phyloP scores from a whole-genome alignment of 805 yeast species.

The Lipomyces orientalis region DNA sequence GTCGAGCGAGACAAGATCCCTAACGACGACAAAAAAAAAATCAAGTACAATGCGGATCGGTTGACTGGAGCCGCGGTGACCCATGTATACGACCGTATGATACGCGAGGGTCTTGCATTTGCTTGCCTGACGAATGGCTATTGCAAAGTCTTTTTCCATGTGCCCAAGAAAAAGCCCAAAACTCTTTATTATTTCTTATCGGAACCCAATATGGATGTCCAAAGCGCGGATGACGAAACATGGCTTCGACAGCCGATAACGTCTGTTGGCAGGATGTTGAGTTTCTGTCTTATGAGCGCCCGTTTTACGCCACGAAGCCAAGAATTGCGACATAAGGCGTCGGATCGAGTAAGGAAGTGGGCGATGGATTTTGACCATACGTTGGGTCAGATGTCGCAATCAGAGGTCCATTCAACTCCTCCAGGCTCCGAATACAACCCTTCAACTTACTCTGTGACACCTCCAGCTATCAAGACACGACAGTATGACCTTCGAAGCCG shows the following conservation, averaged over 20 bases:
- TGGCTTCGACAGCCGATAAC: not conserved
- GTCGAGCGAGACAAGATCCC: not conserved
- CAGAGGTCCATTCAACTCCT: not conserved
- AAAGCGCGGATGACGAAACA: conserved; percentile 2
- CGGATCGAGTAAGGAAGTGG: not conserved
- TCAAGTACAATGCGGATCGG: not conserved
- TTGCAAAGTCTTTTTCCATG: not conserved
- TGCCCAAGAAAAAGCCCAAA: not conserved
- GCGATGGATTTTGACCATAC: not conserved
- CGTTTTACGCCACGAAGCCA: not conserved
- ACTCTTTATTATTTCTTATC: not conserved
- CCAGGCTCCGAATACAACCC: not conserved
- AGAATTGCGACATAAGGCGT: not conserved
- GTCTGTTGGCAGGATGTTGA: not conserved
- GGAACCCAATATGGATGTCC: not conserved
- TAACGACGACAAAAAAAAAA: not conserved
- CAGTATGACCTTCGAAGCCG: not conserved
- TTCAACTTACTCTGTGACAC: not conserved
- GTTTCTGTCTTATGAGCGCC: not conserved
- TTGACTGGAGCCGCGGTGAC: not conserved
- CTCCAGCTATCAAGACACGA: not conserved
- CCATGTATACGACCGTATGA: not conserved
- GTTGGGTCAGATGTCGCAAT: not conserved
- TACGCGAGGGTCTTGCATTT: not conserved
- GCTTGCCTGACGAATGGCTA: not conserved